phyloP scores from a whole-genome alignment of 805 yeast genomes.

The Starmerella bombicola region DNA sequence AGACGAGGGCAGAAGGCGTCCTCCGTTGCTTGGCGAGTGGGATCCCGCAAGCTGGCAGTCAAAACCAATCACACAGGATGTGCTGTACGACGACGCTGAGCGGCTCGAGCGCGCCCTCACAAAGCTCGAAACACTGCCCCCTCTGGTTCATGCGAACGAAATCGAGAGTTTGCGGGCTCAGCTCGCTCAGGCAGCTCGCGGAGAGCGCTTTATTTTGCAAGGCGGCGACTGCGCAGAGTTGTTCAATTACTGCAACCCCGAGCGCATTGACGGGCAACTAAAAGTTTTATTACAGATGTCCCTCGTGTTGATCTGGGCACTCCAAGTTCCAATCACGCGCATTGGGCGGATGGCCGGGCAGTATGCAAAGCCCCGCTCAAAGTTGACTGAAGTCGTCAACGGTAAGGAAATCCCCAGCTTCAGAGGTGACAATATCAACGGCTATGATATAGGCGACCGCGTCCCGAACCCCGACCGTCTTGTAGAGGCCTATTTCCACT shows the following conservation, averaged over 20 bases:
- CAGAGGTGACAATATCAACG: conserved; percentile 36
- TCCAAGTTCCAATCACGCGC: conserved; percentile 31
- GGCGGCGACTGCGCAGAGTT: conserved; percentile 38
- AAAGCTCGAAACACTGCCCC: conserved; percentile 34
- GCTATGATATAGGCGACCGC: conserved; percentile 31
- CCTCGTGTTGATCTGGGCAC: conserved; percentile 35
- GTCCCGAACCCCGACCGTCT: conserved; percentile 33
- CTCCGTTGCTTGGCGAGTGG: conserved; percentile 25
- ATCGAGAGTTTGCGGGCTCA: conserved; percentile 28
- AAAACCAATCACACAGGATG: conserved; percentile 35
- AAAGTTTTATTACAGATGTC: conserved; percentile 35
- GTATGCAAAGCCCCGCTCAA: conserved; percentile 36
- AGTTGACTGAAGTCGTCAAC: conserved; percentile 32
- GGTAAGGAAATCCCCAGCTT: conserved; percentile 34
- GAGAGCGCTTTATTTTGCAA: conserved; percentile 34
- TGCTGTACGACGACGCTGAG: conserved; percentile 31
- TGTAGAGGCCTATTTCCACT: conserved; percentile 35
- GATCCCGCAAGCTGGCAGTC: conserved; percentile 34
- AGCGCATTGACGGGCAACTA: conserved; percentile 32
- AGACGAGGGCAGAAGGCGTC: conserved; percentile 18
- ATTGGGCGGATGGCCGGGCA: conserved; percentile 37
- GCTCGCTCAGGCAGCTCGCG: conserved; percentile 33
- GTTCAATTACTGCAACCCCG: conserved; percentile 34
- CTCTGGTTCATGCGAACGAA: conserved; percentile 32
- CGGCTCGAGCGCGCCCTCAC: conserved; percentile 32